Evolutionary conservation across 2,329 filamentous ascomycete species (phyloP).

Genomic region (Sphaerulina populicola): DNA sequence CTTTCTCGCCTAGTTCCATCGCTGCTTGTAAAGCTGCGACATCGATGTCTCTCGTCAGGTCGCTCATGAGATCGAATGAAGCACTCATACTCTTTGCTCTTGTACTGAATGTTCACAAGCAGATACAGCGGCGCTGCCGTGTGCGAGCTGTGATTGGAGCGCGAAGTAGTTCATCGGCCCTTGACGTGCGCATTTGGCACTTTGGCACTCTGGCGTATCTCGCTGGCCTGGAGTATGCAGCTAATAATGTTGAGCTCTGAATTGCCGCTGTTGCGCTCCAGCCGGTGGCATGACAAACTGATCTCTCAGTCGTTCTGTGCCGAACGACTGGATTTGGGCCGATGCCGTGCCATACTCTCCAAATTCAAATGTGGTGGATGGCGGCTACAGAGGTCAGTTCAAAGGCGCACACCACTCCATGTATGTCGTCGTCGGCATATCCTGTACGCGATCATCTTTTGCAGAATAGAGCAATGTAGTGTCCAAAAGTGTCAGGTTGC

Average conservation of each 20-base stretch:
- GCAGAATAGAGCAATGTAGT: not conserved
- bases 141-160: constrained; percentile 13
- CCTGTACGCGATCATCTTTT: not conserved
- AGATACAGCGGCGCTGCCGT: constrained; percentile 5
- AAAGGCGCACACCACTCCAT: not conserved
- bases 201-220: constrained; percentile 10
- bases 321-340: constrained; percentile 1
- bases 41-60: constrained; percentile 11
- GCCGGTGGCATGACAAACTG: constrained; percentile 8
- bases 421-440: not conserved
- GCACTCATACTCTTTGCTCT: constrained; percentile 3
- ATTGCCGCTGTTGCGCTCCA: constrained; percentile 16
- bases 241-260: constrained; percentile 16
- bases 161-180: constrained; percentile 8
- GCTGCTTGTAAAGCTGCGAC: constrained; percentile 1
- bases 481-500: not conserved
- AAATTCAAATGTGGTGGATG: not conserved
- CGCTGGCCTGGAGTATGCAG: constrained; percentile 13
- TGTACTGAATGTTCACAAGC: constrained; percentile 1
- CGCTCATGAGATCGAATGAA: not conserved
- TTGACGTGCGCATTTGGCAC: constrained; percentile 9
- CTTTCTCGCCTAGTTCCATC: not conserved
- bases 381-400: not conserved
- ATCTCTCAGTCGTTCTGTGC: constrained; percentile 1
- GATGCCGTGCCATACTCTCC: not conserved